A percentile compares a stretch with the other conserved stretches of the same genome.
Evolutionary conservation across 345 rosid species (phyloP).

Genomic region (Limnanthes douglasii): DNA sequence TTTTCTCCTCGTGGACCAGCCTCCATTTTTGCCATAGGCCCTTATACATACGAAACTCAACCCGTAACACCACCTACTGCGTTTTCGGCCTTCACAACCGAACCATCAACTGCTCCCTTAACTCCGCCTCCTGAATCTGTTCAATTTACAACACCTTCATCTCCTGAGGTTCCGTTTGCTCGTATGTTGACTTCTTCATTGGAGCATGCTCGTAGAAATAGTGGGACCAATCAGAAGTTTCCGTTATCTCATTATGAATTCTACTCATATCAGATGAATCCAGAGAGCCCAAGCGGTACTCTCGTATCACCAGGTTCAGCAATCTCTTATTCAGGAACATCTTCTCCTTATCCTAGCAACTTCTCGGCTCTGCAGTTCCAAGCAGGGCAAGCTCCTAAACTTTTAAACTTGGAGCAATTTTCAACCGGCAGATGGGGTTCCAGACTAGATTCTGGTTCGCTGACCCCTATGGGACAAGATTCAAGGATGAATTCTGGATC

Average conservation of each 20-base stretch:
- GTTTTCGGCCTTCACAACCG: conserved; percentile 80
- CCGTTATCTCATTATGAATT: conserved; percentile 32
- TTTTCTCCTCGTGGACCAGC: conserved; percentile 56
- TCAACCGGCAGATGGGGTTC: conserved; percentile 79
- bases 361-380: conserved; percentile 42
- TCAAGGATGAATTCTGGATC: conserved; percentile 62
- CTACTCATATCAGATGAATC: conserved; percentile 30
- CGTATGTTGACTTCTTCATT: conserved; percentile 73
- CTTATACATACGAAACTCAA: conserved; percentile 93
- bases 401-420: conserved; percentile 51
- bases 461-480: conserved; percentile 66
- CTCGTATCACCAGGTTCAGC: conserved; percentile 74
- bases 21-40: conserved; percentile 69
- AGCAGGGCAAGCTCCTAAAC: conserved; percentile 46
- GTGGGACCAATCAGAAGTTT: conserved; percentile 32
- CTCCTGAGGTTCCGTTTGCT: conserved; percentile 96
- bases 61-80: conserved; percentile 85
- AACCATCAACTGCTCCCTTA: conserved; percentile 85
- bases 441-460: conserved; percentile 68
- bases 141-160: conserved; percentile 73
- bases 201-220: conserved; percentile 63
- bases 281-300: conserved; percentile 59
- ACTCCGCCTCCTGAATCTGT: conserved; percentile 86
- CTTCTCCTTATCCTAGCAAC: conserved; percentile 77
- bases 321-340: conserved; percentile 67